Conservation (phyloP, 495 filamentous ascomycete species). For the Aspergillus nanangensis region DNA sequence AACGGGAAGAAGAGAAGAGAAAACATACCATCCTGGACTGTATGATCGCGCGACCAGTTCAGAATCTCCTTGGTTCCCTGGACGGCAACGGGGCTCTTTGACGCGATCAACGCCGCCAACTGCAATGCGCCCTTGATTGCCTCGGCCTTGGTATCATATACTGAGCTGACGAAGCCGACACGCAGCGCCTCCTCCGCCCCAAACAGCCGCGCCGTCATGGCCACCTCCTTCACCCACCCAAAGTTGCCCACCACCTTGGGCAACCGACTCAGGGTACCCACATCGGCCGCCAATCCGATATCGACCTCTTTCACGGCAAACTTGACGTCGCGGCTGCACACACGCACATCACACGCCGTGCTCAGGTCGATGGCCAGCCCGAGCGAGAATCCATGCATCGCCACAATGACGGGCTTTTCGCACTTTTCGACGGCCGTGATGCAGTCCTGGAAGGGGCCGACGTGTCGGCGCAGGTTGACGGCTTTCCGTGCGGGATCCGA, state of each 20-base stretch:
- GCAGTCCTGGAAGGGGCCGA: conserved; percentile 73
- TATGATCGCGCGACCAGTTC: conserved; percentile 78
- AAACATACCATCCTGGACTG: conserved; percentile 66
- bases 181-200: conserved; percentile 70
- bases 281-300: conserved; percentile 89
- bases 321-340: conserved; percentile 57
- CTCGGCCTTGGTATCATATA: conserved; percentile 60
- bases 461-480: conserved; percentile 55
- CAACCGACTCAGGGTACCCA: conserved; percentile 80
- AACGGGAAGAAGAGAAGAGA: background rate
- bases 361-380: conserved; percentile 85
- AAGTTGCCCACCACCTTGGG: conserved; percentile 75
- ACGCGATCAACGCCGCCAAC: conserved; percentile 62
- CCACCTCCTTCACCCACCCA: conserved; percentile 91
- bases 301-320: conserved; percentile 94
- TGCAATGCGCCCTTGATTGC: conserved; percentile 59
- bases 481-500: conserved; percentile 67
- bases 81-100: conserved; percentile 87
- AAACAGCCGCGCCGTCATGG: conserved; percentile 73
- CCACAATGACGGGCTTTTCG: conserved; percentile 86
- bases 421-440: conserved; percentile 76
- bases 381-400: conserved; percentile 75
- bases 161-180: conserved; percentile 83
- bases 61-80: conserved; percentile 91
- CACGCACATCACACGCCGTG: conserved; percentile 72